Evolutionary conservation across 768 basidiomycete genomes (phyloP).

Genomic region (Amanita muscaria): DNA sequence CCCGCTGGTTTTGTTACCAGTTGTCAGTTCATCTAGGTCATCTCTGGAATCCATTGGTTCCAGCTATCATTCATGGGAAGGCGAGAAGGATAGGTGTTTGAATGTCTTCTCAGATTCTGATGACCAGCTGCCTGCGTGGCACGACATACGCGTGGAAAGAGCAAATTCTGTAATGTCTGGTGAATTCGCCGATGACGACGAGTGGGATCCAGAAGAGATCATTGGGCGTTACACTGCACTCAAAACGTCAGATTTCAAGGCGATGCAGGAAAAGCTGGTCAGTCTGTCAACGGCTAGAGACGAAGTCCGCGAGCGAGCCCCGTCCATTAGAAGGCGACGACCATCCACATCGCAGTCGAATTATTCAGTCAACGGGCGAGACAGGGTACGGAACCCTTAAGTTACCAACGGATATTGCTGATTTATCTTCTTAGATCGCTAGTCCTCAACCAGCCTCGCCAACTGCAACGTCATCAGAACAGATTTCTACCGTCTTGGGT

Average conservation of each 20-base stretch:
- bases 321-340: constrained; percentile 61
- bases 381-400: constrained; percentile 21
- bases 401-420: constrained; percentile 8
- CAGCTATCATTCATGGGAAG: constrained; percentile 80
- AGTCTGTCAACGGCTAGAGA: constrained; percentile 50
- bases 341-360: constrained; percentile 82
- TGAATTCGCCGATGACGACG: constrained; percentile 40
- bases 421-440: constrained; percentile 33
- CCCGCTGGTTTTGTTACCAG: constrained; percentile 58
- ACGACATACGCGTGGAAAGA: constrained; percentile 39
- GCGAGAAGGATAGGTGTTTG: constrained; percentile 44
- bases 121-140: constrained; percentile 45
- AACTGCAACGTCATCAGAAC: constrained; percentile 32
- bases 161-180: constrained; percentile 41
- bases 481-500: constrained; percentile 52
- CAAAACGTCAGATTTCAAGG: constrained; percentile 57
- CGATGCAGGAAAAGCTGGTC: constrained; percentile 74
- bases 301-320: constrained; percentile 52
- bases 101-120: constrained; percentile 48
- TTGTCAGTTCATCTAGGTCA: constrained; percentile 68
- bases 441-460: constrained; percentile 43
- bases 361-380: constrained; percentile 52
- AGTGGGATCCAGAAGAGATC: constrained; percentile 56
- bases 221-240: constrained; percentile 60
- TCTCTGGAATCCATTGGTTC: constrained; percentile 77